Evolutionary conservation across 805 yeast genomes (phyloP).

Genomic region (Kazachstania viticola): DNA sequence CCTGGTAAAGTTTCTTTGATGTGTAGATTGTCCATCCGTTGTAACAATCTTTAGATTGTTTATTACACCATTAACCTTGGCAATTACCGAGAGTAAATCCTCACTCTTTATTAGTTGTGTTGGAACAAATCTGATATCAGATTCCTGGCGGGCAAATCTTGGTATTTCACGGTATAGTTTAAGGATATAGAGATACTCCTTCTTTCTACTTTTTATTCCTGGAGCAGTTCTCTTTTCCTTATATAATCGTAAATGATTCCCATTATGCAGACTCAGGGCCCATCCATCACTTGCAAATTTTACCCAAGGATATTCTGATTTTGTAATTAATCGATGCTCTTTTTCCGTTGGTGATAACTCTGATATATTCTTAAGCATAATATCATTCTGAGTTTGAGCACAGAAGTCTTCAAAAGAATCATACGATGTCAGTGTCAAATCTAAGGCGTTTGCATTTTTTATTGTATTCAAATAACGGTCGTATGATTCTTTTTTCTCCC

Average conservation of each 20-base stretch:
- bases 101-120: conserved; percentile 6
- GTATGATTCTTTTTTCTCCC: not conserved
- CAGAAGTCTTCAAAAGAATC: conserved; percentile 29
- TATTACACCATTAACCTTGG: conserved; percentile 20
- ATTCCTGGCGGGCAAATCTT: conserved; percentile 8
- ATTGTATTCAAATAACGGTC: conserved; percentile 3
- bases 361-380: conserved; percentile 4
- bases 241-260: conserved; percentile 16
- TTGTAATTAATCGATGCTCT: conserved; percentile 11
- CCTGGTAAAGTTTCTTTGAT: conserved; percentile 11
- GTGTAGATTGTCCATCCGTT: no score
- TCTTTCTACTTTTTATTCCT: conserved; percentile 5
- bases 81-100: conserved; percentile 7
- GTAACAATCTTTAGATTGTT: conserved; percentile 2
- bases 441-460: conserved; percentile 12
- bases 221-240: conserved; percentile 14
- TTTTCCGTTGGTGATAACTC: conserved; percentile 3
- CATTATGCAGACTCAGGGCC: conserved; percentile 20
- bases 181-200: conserved; percentile 5
- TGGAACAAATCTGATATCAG: conserved; percentile 7
- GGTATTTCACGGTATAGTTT: conserved; percentile 13
- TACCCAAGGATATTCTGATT: conserved; percentile 29
- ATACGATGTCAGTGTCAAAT: conserved; percentile 29
- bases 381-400: conserved; percentile 1
- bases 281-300: conserved; percentile 22